These are phyloP conservation scores for Paecilomyces formosus DNA, from an alignment of 2,329 filamentous ascomycete species.

Conservation along the genomic window DNA sequence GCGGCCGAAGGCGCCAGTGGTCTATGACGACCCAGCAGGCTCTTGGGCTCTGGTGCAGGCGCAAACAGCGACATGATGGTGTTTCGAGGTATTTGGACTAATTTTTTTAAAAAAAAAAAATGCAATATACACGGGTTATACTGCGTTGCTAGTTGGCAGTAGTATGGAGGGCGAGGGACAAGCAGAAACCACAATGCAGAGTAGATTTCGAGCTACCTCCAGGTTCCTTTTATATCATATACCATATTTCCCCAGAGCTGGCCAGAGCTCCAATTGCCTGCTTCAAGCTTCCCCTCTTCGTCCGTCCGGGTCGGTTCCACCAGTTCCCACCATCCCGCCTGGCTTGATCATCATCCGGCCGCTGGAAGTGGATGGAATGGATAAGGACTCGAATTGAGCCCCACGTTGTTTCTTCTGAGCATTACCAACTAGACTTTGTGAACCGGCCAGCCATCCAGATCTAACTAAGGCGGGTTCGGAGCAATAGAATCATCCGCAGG, in stretches of 20 bases:
- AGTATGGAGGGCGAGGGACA: neutral
- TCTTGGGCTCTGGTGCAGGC: conserved; percentile 1
- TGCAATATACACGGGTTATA: neutral
- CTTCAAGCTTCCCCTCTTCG: neutral
- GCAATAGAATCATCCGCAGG: neutral
- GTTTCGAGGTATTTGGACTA: neutral
- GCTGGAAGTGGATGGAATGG: neutral
- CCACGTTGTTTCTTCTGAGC: neutral
- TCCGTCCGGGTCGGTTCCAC: neutral
- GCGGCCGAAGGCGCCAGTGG: conserved; percentile 45
- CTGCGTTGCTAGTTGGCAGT: neutral
- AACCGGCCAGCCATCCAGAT: neutral
- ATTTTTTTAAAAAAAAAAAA: neutral
- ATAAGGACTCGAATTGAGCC: neutral
- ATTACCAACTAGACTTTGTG: neutral
- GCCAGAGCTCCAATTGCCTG: neutral
- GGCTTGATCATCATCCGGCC: neutral
- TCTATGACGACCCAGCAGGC: conserved; percentile 44
- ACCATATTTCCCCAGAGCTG: neutral
- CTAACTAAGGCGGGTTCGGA: neutral
- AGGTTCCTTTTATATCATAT: neutral
- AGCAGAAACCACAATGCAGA: neutral
- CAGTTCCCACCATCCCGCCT: neutral
- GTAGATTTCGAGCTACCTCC: neutral
- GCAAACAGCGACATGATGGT: neutral